These are phyloP conservation scores for Pleurotus pulmonarius DNA, from an alignment of 768 basidiomycete genomes.

Conservation along the genomic window DNA sequence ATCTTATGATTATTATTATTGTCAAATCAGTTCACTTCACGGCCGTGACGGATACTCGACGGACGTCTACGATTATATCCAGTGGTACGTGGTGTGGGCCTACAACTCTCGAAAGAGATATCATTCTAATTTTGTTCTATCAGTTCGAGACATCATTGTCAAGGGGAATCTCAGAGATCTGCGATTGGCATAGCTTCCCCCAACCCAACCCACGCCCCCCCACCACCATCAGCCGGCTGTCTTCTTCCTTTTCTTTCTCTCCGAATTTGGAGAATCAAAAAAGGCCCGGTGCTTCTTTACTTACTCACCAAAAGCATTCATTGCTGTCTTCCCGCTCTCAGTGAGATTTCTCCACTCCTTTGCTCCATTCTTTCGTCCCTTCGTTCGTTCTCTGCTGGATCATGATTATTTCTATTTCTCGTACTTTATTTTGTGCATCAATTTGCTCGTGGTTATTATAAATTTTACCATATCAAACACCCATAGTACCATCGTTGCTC, in stretches of 20 bases:
- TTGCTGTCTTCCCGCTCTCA: neutral
- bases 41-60: conserved; percentile 76
- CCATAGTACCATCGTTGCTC: neutral
- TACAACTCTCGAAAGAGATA: neutral
- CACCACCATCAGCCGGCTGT: too few relatives aligned
- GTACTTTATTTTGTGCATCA: too few relatives aligned
- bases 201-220: neutral
- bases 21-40: conserved; percentile 63
- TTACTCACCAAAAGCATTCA: too few relatives aligned
- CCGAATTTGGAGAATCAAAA: too few relatives aligned
- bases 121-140: conserved; percentile 2
- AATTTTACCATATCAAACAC: neutral
- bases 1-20: too few relatives aligned
- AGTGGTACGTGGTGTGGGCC: conserved; percentile 44
- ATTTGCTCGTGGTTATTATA: too few relatives aligned
- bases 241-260: too few relatives aligned
- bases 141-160: conserved; percentile 71
- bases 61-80: conserved; percentile 70
- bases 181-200: conserved; percentile 38
- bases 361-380: neutral
- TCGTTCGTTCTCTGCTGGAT: neutral
- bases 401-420: neutral
- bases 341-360: neutral
- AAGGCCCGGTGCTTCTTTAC: too few relatives aligned
- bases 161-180: conserved; percentile 61